Evolutionary conservation across 1,284 basidiomycete genomes (phyloP).

Genomic region (Thecaphora frezii): DNA sequence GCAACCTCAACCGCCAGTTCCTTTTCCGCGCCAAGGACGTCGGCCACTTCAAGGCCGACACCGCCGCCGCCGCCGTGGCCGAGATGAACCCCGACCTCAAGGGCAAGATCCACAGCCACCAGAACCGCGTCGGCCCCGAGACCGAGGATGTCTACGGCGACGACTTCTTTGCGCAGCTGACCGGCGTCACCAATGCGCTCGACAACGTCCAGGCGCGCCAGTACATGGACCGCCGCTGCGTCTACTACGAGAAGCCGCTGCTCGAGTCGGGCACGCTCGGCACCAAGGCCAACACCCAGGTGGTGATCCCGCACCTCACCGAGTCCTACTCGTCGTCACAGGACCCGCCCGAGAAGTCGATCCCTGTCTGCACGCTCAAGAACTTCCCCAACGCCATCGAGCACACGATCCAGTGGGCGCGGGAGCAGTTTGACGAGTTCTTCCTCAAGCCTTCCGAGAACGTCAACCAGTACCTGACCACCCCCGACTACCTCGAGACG

Average conservation of each 20-base stretch:
- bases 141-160: constrained; percentile 95
- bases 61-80: constrained; percentile 84
- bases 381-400: constrained; percentile 99
- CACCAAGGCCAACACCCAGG: constrained; percentile 97
- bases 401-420: constrained; percentile 95
- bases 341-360: constrained; percentile 97
- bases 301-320: constrained; percentile 90
- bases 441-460: constrained; percentile 93
- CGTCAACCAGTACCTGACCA: constrained; percentile 94
- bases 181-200: constrained; percentile 98
- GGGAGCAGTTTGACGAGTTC: constrained; percentile 85
- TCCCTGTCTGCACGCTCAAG: constrained; percentile 96
- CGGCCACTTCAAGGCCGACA: constrained; percentile 96
- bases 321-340: constrained; percentile 98
- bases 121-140: constrained; percentile 86
- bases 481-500: constrained; percentile 91
- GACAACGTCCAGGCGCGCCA: constrained; percentile 94
- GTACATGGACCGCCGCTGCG: constrained; percentile 98
- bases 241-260: constrained; percentile 94
- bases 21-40: constrained; percentile 95
- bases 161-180: constrained; percentile 77
- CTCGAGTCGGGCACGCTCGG: constrained; percentile 97
- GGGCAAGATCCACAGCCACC: constrained; percentile 84
- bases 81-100: constrained; percentile 95
- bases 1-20: constrained; percentile 97